These are phyloP conservation scores for Corymbia maculata DNA, from an alignment of 345 rosid species.

Conservation along the genomic window DNA sequence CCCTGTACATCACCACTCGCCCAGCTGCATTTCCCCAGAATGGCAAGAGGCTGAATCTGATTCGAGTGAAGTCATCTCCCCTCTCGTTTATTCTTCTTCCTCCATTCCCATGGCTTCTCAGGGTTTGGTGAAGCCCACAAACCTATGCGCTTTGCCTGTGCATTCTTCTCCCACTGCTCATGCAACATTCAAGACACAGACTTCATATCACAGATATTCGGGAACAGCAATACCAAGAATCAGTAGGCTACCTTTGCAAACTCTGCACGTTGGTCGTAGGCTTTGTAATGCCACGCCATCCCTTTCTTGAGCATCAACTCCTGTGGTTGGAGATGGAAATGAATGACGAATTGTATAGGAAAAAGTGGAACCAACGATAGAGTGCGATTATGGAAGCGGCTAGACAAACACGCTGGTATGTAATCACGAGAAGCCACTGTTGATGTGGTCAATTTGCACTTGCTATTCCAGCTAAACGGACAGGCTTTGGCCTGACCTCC, in stretches of 20 bases:
- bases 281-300: slow-evolving; percentile 68
- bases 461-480: not conserved
- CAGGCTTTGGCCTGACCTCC: not conserved
- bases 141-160: slow-evolving; percentile 51
- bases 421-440: not conserved
- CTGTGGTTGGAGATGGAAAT: slow-evolving; percentile 8
- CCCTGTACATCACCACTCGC: not conserved
- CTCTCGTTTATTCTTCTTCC: slow-evolving; percentile 45
- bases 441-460: not conserved
- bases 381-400: not conserved
- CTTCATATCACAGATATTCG: not conserved
- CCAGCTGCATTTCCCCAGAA: not conserved
- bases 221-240: not conserved
- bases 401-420: not conserved
- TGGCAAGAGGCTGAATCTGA: not conserved
- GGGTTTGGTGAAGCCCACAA: slow-evolving; percentile 79
- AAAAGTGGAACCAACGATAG: not conserved
- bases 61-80: not conserved
- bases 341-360: not conserved
- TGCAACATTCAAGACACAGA: not conserved
- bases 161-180: slow-evolving; percentile 73
- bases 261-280: slow-evolving; percentile 48
- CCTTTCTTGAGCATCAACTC: slow-evolving; percentile 84
- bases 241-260: slow-evolving; percentile 37
- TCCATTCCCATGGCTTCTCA: slow-evolving; percentile 86